Evolutionary conservation across 805 yeast genomes (phyloP), one percentile per base, ranked within the genome.

Genomic region (Candida silvatica): DNA sequence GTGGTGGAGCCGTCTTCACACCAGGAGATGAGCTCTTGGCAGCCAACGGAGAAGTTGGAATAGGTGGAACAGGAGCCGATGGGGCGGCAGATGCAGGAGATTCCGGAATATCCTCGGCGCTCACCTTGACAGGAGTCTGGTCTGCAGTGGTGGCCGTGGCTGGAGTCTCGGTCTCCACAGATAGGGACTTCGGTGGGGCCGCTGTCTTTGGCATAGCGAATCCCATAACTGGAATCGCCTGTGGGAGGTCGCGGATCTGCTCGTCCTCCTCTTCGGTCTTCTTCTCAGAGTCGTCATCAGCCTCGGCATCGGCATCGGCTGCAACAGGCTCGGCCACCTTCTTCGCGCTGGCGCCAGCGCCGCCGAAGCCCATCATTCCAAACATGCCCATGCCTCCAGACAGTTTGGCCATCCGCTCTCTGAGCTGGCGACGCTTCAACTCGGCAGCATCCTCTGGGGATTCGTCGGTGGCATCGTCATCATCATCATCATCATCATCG

Each of bases 371-470:
- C 75, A 73, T 69, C 80, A 74, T 74, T 29, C 87, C 88, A 58
- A 77, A 70, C 77, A 82, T 73, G 38, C 83, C 80, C 61, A 81
- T 70, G 4, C 87, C 87, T 16, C 95, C 94, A 1, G 97, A 82
- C 15, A 90, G 70, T 48, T 80, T 84, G n/a, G 98, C 97, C 96
- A 90, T 90, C 41, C 97, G 73, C 43, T 83, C 96, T 16, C 94
- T 78, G 35, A 90, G 64, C 5, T 80, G 84, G 32, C 80, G 71
- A 47, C 92, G 72, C 37, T 80, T 73, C 4, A 78, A 66, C 42
- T 82, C 92, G 51, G 83, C 94, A 29, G 75, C 82, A 35, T 82
- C 90, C 35, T 76, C 80, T 1, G 73, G 83, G 0, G 65, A 75
- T 3, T 67, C 75, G 2, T 64, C 75, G 0, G 63, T 75, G 0